phyloP scores from a whole-genome alignment of 2,329 filamentous ascomycete genomes.

The Diplodia sapinea region DNA sequence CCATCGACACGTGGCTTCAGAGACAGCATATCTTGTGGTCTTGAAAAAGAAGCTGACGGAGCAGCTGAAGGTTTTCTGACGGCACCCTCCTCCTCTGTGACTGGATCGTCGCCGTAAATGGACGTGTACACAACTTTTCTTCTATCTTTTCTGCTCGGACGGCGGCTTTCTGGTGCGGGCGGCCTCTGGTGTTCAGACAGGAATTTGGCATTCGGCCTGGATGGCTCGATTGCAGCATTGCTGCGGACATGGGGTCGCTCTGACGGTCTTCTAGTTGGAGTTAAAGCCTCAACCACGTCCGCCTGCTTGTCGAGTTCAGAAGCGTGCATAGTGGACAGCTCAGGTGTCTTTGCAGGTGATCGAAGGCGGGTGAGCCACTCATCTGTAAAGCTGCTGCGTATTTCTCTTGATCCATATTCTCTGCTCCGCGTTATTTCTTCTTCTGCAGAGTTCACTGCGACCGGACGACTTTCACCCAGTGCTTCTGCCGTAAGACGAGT shows the following conservation, averaged over 20 bases:
- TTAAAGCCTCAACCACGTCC: background rate
- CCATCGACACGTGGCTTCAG: background rate
- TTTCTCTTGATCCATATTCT: slow-evolving; percentile 21
- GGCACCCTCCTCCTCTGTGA: background rate
- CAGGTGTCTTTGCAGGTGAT: slow-evolving; percentile 9
- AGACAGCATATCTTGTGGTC: background rate
- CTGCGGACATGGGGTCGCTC: background rate
- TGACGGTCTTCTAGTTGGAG: background rate
- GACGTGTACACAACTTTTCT: background rate
- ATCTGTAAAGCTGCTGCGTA: slow-evolving; percentile 21
- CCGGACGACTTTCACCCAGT: background rate
- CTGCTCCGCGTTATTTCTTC: background rate
- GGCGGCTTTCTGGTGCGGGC: background rate
- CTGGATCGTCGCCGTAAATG: background rate
- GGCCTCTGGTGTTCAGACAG: background rate
- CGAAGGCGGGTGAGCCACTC: slow-evolving; percentile 19
- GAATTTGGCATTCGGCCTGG: background rate
- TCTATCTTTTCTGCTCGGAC: background rate
- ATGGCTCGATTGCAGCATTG: background rate
- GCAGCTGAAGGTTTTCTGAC: background rate
- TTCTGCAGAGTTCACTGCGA: background rate
- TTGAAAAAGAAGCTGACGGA: background rate
- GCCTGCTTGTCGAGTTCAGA: background rate
- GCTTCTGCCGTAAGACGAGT: background rate
- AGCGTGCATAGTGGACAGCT: background rate